These are phyloP conservation scores for Chaetomium sp. DNA, from an alignment of 2,329 filamentous ascomycete species.

Conservation along the genomic window DNA sequence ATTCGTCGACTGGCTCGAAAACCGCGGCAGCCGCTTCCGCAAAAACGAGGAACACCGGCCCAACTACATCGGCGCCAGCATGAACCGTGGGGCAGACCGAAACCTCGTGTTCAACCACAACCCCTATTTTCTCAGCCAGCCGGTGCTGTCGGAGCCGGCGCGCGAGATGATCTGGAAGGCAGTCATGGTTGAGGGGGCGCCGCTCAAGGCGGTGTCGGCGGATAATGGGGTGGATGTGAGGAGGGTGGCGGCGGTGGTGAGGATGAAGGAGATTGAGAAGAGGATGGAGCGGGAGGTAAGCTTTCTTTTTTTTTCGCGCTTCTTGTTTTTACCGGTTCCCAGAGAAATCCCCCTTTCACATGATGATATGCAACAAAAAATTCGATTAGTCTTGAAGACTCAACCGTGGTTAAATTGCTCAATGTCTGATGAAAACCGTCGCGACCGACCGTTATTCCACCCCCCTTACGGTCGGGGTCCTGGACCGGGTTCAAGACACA, in stretches of 20 bases:
- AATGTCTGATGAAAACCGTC: slow-evolving; percentile 54
- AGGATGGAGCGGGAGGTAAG: slow-evolving; percentile 70
- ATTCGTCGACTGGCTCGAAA: too few species aligned
- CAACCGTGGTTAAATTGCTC: slow-evolving; percentile 75
- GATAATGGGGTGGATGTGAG: slow-evolving; percentile 74
- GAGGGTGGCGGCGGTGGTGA: slow-evolving; percentile 76
- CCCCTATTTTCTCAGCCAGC: slow-evolving; percentile 59
- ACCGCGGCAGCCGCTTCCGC: too few species aligned
- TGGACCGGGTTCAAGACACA: background rate
- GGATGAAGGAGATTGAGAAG: slow-evolving; percentile 81
- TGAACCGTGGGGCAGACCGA: slow-evolving; percentile 5
- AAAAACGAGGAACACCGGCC: too few species aligned
- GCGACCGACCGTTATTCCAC: too few species aligned
- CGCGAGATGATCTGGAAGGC: slow-evolving; percentile 67
- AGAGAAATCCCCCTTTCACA: slow-evolving; percentile 22
- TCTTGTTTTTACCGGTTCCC: slow-evolving; percentile 5
- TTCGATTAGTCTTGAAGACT: slow-evolving; percentile 99
- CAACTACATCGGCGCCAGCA: too few species aligned
- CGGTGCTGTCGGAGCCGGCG: slow-evolving; percentile 66
- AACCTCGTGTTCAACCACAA: slow-evolving; percentile 69
- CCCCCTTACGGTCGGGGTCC: background rate
- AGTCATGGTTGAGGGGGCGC: slow-evolving; percentile 58
- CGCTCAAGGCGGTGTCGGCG: slow-evolving; percentile 70
- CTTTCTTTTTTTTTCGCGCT: slow-evolving; percentile 16
- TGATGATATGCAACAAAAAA: slow-evolving; percentile 62